Evolutionary conservation across 768 basidiomycete genomes (phyloP).

Genomic region (Auriscalpium vulgare): DNA sequence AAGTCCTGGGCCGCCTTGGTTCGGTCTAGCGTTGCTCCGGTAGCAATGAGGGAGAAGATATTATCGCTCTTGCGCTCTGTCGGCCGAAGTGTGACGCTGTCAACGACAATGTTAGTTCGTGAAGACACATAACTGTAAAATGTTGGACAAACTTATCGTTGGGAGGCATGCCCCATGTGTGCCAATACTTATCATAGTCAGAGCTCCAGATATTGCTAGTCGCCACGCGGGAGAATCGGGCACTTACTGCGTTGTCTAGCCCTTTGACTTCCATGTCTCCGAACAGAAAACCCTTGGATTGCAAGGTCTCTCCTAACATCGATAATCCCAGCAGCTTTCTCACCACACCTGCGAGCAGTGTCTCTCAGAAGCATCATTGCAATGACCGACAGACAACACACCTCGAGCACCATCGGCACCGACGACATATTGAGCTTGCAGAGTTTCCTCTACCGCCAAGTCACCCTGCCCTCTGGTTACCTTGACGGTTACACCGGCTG

Average conservation of each 20-base stretch:
- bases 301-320: constrained; percentile 1
- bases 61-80: not conserved
- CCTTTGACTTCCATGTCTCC: not conserved
- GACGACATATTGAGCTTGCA: not conserved
- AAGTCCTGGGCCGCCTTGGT: not conserved
- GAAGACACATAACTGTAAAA: too few species aligned
- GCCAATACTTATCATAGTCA: not conserved
- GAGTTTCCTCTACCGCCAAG: not conserved
- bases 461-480: too few species aligned
- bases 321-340: not conserved
- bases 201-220: too few species aligned
- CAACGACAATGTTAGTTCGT: too few species aligned
- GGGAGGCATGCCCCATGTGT: not conserved
- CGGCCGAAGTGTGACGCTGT: not conserved
- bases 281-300: not conserved
- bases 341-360: not conserved
- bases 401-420: constrained; percentile 8
- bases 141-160: not conserved
- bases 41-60: not conserved
- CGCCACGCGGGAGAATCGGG: too few species aligned
- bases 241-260: not conserved
- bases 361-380: not conserved
- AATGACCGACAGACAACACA: not conserved
- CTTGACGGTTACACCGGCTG: not conserved
- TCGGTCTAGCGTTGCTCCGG: not conserved